These are phyloP conservation scores for Astragalus glycyphyllos DNA, from an alignment of 306 rosid species.

Conservation along the genomic window DNA sequence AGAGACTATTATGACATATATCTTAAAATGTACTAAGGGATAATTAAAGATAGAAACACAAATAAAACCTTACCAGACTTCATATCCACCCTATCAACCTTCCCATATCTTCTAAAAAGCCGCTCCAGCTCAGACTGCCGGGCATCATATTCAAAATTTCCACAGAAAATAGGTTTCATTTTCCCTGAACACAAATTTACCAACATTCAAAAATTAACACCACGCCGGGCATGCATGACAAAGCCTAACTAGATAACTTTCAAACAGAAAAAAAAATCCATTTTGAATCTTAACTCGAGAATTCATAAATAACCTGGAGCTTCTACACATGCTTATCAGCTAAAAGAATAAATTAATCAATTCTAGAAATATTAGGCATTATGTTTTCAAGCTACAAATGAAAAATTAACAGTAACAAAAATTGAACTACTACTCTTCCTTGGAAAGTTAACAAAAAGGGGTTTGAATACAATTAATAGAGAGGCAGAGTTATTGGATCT, in stretches of 20 bases:
- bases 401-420: slow-evolving; percentile 17
- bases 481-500: not conserved
- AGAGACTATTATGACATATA: slow-evolving; percentile 10
- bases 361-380: not conserved
- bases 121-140: slow-evolving; percentile 94
- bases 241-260: not conserved
- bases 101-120: slow-evolving; percentile 90
- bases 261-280: not conserved
- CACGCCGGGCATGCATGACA: not conserved
- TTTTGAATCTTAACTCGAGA: not conserved
- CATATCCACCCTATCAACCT: slow-evolving; percentile 99
- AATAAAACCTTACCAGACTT: slow-evolving; percentile 80
- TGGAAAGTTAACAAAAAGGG: not conserved
- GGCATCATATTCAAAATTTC: slow-evolving; percentile 90
- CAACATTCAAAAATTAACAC: slow-evolving; percentile 17
- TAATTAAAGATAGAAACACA: slow-evolving; percentile 16
- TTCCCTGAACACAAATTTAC: slow-evolving; percentile 52
- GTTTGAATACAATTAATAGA: no score
- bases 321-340: not conserved
- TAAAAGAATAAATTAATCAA: not conserved
- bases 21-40: slow-evolving; percentile 15
- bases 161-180: slow-evolving; percentile 94
- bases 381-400: not conserved
- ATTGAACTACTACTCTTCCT: not conserved
- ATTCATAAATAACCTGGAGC: not conserved